Base-by-base conservation (phyloP, 1,139 yeast genomes). In the Lodderomyces jiufengensis region DNA sequence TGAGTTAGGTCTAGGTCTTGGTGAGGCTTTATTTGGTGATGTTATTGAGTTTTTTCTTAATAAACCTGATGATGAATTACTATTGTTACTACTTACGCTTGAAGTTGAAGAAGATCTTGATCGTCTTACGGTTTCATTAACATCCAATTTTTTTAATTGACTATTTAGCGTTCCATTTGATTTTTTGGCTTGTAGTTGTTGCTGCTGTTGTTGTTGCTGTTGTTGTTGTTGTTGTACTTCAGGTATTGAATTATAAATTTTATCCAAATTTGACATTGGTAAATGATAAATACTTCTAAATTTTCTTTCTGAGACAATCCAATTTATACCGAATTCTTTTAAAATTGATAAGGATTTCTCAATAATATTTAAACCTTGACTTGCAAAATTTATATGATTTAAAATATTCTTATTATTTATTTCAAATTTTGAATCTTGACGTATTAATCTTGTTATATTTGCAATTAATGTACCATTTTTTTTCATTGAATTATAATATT, bases 391-490 rank as follows among this genome's bases (percentile, higher is more conserved):
- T 14, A 52, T 52, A 33, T 74, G 61, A 33, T 74, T 80, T 11
- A 51, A 42, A 4, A 72, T 51, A 31, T 53, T 61, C 33, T 69
- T 67, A 3, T 63, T 49, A 35, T 61, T 63, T 7, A 62, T 56
- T 21, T 59, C 65, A 45, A 61, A 61, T 18, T 43, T 43, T 1
- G 77, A 56, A 29, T 69, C 71, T 42, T 70, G 70, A 31, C 80
- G 60, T 2, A 78, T 59, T 26, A 72, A 65, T 39, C 76, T 63
- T 0, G 78, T 63, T 27, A 78, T 59, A 6, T 68, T 66, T 7
- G 81, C 76, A 26, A 77, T 57, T 16, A 78, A 50, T 12, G 73
- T 63, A 9, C 78, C 78, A 46, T 76, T 78, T 44, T 72, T 76
- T 46, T 64, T 76, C 10, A 74, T 53, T 4, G 64, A 56, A 38